Conservation (phyloP, 2,329 filamentous ascomycete species). For the Alternaria burnsii region DNA sequence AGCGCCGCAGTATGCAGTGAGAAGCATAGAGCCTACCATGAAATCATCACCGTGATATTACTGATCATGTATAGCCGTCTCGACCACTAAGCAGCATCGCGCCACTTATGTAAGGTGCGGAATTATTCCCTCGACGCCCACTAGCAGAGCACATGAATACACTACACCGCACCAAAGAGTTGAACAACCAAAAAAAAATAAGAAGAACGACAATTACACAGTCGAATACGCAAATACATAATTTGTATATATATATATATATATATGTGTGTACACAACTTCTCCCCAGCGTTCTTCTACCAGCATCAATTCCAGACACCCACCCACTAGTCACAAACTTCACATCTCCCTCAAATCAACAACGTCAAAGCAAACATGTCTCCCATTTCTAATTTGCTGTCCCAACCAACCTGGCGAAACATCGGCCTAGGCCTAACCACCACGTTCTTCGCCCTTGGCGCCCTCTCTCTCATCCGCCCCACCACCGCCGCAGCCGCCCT, state of each 20-base stretch:
- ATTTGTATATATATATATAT: too few relatives aligned
- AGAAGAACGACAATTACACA: too few relatives aligned
- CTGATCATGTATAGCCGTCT: not conserved
- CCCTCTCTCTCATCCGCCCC: constrained; percentile 3
- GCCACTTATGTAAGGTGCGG: not conserved
- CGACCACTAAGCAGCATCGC: not conserved
- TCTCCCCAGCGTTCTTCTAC: not conserved
- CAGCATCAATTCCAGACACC: not conserved
- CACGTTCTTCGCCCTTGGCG: constrained; percentile 12
- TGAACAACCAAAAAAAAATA: too few relatives aligned
- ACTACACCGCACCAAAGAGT: not conserved
- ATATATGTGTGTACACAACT: too few relatives aligned
- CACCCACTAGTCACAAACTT: too few relatives aligned
- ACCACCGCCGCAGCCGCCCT: not conserved
- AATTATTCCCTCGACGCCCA: not conserved
- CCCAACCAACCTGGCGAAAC: constrained; percentile 7
- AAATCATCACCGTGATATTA: not conserved
- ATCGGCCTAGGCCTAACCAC: constrained; percentile 16
- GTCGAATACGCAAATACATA: not conserved
- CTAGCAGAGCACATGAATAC: not conserved
- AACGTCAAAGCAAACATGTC: not conserved
- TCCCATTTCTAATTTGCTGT: not conserved
- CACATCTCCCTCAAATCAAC: too few relatives aligned
- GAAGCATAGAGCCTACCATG: not conserved
- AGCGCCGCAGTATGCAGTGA: not conserved